Percentiles rank a stretch among this genome's conserved stretches.
Evolutionary conservation across 2,329 filamentous ascomycete species (phyloP).

Genomic region (Epichloe sp.): DNA sequence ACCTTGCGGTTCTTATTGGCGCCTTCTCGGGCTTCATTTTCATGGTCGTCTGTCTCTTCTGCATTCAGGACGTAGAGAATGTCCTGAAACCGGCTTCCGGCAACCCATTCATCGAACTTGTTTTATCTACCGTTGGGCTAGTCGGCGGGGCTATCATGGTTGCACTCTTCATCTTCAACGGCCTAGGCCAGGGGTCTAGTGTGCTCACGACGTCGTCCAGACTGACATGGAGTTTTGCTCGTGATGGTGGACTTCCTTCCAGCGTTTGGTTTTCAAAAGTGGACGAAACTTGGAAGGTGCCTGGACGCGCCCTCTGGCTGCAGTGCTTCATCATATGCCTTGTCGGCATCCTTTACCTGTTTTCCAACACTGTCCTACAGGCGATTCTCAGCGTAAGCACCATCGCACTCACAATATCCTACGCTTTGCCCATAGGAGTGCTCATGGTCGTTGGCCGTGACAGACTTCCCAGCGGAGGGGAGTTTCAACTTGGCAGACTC

Average conservation of each 20-base stretch:
- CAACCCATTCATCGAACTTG: slow-evolving; percentile 36
- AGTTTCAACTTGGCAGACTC: slow-evolving; percentile 32
- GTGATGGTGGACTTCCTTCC: slow-evolving; percentile 36
- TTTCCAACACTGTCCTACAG: slow-evolving; percentile 37
- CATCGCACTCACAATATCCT: slow-evolving; percentile 39
- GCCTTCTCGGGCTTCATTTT: slow-evolving; percentile 37
- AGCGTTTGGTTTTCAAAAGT: slow-evolving; percentile 29
- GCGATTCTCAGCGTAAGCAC: slow-evolving; percentile 43
- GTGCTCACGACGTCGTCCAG: slow-evolving; percentile 38
- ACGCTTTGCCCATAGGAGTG: slow-evolving; percentile 33
- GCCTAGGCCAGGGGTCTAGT: slow-evolving; percentile 38
- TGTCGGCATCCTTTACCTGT: slow-evolving; percentile 43
- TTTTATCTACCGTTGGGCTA: slow-evolving; percentile 22
- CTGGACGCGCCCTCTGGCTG: slow-evolving; percentile 36
- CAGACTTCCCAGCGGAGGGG: slow-evolving; percentile 29
- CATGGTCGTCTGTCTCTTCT: slow-evolving; percentile 38
- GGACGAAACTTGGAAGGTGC: slow-evolving; percentile 36
- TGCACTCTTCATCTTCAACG: slow-evolving; percentile 41
- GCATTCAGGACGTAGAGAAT: slow-evolving; percentile 30
- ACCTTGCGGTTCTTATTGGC: slow-evolving; percentile 35
- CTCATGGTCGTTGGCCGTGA: slow-evolving; percentile 38
- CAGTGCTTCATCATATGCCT: slow-evolving; percentile 30
- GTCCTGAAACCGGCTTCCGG: slow-evolving; percentile 26
- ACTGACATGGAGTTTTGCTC: slow-evolving; percentile 41
- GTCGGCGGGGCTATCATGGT: slow-evolving; percentile 31